Evolutionary conservation across 2,329 filamentous ascomycete species (phyloP), one percentile per base, ranked within the genome.

Genomic region (Lecanicillium sp.): DNA sequence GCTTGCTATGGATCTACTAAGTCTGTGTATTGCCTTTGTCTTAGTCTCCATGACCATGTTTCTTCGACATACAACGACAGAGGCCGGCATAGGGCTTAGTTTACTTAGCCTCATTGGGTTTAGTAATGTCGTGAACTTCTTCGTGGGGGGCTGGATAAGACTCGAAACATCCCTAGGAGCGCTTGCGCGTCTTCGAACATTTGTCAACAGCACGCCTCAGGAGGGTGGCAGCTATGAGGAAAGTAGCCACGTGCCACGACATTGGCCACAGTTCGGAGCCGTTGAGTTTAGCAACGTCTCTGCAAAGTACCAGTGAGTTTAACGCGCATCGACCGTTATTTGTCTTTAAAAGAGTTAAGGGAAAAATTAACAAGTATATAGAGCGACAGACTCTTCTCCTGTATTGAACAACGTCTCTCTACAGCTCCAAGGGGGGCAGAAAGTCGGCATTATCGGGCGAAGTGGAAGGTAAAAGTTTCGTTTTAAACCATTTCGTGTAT

Each of bases 281-380:
- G 16, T 40, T 16, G 31, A 34, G 5, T 20, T 40, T 9, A n/a
- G 15, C 3, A 35, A 16, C 17, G 37, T 40, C 14, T 29, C 30
- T 5, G 16, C 37, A 3, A 31, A 30, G n/a, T 34, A 40, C 9
- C 33, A 41, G 29, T 38, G 7, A 25, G 22, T 25, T n/a, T n/a
- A n/a, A n/a, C n/a, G n/a, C n/a, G n/a, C n/a, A n/a, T n/a, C n/a
- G n/a, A n/a, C n/a, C n/a, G n/a, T n/a, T n/a, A n/a, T n/a, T n/a
- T n/a, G n/a, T n/a, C n/a, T n/a, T n/a, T n/a, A n/a, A n/a, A n/a
- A n/a, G n/a, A n/a, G n/a, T n/a, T n/a, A n/a, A n/a, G n/a, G n/a
- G n/a, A n/a, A n/a, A n/a, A n/a, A n/a, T n/a, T n/a, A n/a, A n/a
- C n/a, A n/a, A n/a, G n/a, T n/a, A n/a, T n/a, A n/a, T n/a, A n/a